These are phyloP conservation scores for Phyllosticta citribraziliensis DNA, from an alignment of 2,329 filamentous ascomycete genomes.

Conservation along the genomic window DNA sequence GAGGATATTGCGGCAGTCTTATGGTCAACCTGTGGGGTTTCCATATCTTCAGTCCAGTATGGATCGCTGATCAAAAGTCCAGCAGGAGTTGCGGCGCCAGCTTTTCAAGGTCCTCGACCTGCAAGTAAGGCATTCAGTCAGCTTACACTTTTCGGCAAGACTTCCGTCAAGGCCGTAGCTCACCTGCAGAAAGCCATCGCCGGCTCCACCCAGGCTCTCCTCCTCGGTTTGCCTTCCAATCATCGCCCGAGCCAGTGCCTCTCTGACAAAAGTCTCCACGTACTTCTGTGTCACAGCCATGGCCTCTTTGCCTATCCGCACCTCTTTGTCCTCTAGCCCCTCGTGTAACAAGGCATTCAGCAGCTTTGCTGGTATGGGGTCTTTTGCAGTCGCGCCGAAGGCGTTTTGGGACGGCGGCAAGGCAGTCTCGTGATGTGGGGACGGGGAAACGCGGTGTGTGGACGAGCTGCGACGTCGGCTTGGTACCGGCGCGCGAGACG, in stretches of 20 bases:
- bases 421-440: neutral
- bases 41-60: neutral
- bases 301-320: slow-evolving; percentile 66
- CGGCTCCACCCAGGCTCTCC: slow-evolving; percentile 19
- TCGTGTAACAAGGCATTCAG: slow-evolving; percentile 69
- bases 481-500: slow-evolving; percentile 11
- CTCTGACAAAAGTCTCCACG: slow-evolving; percentile 81
- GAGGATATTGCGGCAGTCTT: neutral
- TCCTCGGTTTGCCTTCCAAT: slow-evolving; percentile 51
- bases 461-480: neutral
- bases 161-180: slow-evolving; percentile 13
- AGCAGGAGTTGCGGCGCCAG: slow-evolving; percentile 74
- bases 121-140: neutral
- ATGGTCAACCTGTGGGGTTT: too few relatives aligned
- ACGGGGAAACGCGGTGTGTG: neutral
- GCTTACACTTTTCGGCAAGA: slow-evolving; percentile 31
- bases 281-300: slow-evolving; percentile 72
- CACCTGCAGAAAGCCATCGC: slow-evolving; percentile 60
- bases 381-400: neutral
- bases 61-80: slow-evolving; percentile 56
- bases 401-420: slow-evolving; percentile 13
- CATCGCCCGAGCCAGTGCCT: slow-evolving; percentile 72
- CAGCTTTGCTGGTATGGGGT: slow-evolving; percentile 60
- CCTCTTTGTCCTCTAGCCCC: slow-evolving; percentile 61
- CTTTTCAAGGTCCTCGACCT: slow-evolving; percentile 86